These are phyloP conservation scores for Candida krabiensis DNA, from an alignment of 805 yeast genomes.

Conservation along the genomic window DNA sequence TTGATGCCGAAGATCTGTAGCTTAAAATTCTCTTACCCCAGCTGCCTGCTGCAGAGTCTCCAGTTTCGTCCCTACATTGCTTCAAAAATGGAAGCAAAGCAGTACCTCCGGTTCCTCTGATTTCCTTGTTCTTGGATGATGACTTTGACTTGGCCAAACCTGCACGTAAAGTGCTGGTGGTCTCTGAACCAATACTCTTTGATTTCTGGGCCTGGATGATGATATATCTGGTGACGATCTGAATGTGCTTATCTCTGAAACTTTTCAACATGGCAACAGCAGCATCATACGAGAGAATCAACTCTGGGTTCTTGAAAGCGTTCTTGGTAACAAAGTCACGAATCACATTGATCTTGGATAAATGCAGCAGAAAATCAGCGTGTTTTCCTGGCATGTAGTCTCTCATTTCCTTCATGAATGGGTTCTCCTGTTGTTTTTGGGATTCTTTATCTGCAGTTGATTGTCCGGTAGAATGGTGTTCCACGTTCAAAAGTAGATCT, in stretches of 20 bases:
- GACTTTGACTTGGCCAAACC: conserved; percentile 56
- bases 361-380: conserved; percentile 64
- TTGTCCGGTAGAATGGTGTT: conserved; percentile 78
- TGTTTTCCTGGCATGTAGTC: conserved; percentile 88
- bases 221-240: conserved; percentile 85
- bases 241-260: conserved; percentile 91
- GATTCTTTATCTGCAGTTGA: conserved; percentile 8
- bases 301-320: conserved; percentile 46
- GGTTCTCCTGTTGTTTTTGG: conserved; percentile 28
- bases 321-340: conserved; percentile 58
- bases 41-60: conserved; percentile 86
- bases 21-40: conserved; percentile 82
- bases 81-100: conserved; percentile 86
- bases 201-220: conserved; percentile 71
- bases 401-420: conserved; percentile 81
- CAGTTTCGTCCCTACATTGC: conserved; percentile 95
- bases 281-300: conserved; percentile 78
- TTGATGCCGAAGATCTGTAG: conserved; percentile 32
- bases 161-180: conserved; percentile 57
- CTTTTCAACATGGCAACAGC: conserved; percentile 84
- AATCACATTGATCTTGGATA: conserved; percentile 58
- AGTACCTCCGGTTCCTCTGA: conserved; percentile 93
- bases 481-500: conserved; percentile 73
- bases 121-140: conserved; percentile 43
- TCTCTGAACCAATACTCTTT: conserved; percentile 47